Evolutionary conservation across 78 protist species (phyloP).

Genomic region (Dictyostelium discoideum): dicty_2.7 NC_007091.3:2131501-2132000

Average conservation of each 20-base stretch:
- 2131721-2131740: constrained; percentile 94
- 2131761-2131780: constrained; percentile 92
- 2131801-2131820: constrained; percentile 99
- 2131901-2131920: constrained; percentile 99
- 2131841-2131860: constrained; percentile 84
- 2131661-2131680: constrained; percentile 77
- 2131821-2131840: constrained; percentile 98
- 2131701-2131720: constrained; percentile 85
- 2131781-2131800: constrained; percentile 99
- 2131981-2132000: constrained; percentile 93
- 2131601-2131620: constrained; percentile 93
- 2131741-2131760: constrained; percentile 92
- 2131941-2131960: constrained; percentile 97
- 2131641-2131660: constrained; percentile 97
- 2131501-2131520: background rate
- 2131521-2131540: constrained; percentile 54
- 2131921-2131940: constrained; percentile 97
- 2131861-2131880: constrained; percentile 93
- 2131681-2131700: constrained; percentile 72
- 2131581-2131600: constrained; percentile 93
- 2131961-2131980: constrained; percentile 97
- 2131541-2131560: constrained; percentile 96
- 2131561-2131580: constrained; percentile 95
- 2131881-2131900: constrained; percentile 99
- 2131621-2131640: constrained; percentile 90